phyloP scores from a whole-genome alignment of 2,329 filamentous ascomycete genomes.

The Aspergillus sp. region DNA sequence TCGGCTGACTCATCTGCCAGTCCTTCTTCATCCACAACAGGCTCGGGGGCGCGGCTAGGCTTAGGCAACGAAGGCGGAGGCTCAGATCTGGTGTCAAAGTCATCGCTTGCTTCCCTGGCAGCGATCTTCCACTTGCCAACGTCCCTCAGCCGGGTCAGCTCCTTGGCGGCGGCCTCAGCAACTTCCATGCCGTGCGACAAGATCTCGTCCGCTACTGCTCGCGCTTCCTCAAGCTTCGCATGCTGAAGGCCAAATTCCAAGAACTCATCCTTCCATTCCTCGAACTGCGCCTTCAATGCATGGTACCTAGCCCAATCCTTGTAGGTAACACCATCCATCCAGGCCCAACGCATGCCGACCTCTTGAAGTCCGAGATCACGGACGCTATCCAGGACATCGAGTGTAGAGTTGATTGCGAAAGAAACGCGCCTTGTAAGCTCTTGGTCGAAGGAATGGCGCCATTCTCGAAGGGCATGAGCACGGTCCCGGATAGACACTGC shows the following conservation, averaged over 20 bases:
- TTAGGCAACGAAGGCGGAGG: slow-evolving; percentile 36
- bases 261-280: slow-evolving; percentile 81
- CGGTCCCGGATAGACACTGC: slow-evolving; percentile 74
- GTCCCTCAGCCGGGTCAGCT: slow-evolving; percentile 78
- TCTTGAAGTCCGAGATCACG: slow-evolving; percentile 83
- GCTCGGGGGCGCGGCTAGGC: slow-evolving; percentile 18
- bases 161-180: slow-evolving; percentile 75
- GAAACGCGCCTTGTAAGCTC: slow-evolving; percentile 70
- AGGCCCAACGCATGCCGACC: slow-evolving; percentile 91
- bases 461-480: slow-evolving; percentile 74
- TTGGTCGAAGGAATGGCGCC: slow-evolving; percentile 71
- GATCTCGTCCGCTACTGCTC: slow-evolving; percentile 66
- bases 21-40: slow-evolving; percentile 8
- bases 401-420: slow-evolving; percentile 74
- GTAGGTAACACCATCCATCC: slow-evolving; percentile 93
- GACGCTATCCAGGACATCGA: slow-evolving; percentile 79
- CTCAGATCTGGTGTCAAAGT: slow-evolving; percentile 69
- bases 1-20: neutral
- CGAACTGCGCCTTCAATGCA: slow-evolving; percentile 77
- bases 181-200: slow-evolving; percentile 78
- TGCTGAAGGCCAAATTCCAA: slow-evolving; percentile 74
- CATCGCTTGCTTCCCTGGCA: slow-evolving; percentile 70
- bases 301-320: slow-evolving; percentile 97
- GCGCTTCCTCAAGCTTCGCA: slow-evolving; percentile 67
- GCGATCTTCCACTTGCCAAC: slow-evolving; percentile 82